These are phyloP conservation scores for Escovopsis sp. DNA, from an alignment of 2,329 filamentous ascomycete species.

Conservation along the genomic window DNA sequence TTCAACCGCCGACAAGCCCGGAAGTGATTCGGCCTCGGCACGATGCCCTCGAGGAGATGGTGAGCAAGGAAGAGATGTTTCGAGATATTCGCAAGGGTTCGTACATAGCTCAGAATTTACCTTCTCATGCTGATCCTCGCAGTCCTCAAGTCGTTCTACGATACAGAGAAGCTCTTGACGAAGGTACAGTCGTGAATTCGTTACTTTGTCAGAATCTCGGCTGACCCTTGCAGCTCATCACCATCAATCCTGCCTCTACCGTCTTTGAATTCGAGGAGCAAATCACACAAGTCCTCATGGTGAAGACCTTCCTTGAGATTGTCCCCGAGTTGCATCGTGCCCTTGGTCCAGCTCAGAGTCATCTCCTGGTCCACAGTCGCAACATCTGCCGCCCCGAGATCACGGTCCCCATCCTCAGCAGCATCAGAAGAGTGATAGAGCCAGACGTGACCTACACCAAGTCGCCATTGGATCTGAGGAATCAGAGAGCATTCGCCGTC, in stretches of 20 bases:
- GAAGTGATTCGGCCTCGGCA: constrained; percentile 57
- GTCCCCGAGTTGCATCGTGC: constrained; percentile 55
- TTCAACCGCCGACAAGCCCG: constrained; percentile 70
- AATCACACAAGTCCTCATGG: constrained; percentile 72
- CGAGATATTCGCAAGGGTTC: constrained; percentile 55
- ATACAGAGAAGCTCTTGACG: constrained; percentile 68
- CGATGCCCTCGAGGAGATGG: constrained; percentile 71
- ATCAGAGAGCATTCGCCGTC: constrained; percentile 82
- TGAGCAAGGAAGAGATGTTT: constrained; percentile 74
- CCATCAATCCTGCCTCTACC: constrained; percentile 52
- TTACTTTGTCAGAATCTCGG: neutral
- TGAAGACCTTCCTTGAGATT: constrained; percentile 66
- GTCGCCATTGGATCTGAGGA: constrained; percentile 69
- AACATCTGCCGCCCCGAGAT: constrained; percentile 53
- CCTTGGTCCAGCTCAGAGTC: constrained; percentile 47
- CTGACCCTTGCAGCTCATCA: constrained; percentile 49
- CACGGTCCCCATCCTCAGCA: constrained; percentile 42
- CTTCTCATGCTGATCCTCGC: neutral
- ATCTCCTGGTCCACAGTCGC: constrained; percentile 52
- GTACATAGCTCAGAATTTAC: neutral
- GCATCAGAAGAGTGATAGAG: constrained; percentile 62
- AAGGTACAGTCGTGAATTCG: constrained; percentile 33
- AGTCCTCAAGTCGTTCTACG: constrained; percentile 61
- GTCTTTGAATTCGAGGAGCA: constrained; percentile 62
- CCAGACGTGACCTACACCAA: constrained; percentile 66